Base-by-base conservation (phyloP, 225 moss, liverwort and hornwort species). In the Anthoceros angustus region DNA sequence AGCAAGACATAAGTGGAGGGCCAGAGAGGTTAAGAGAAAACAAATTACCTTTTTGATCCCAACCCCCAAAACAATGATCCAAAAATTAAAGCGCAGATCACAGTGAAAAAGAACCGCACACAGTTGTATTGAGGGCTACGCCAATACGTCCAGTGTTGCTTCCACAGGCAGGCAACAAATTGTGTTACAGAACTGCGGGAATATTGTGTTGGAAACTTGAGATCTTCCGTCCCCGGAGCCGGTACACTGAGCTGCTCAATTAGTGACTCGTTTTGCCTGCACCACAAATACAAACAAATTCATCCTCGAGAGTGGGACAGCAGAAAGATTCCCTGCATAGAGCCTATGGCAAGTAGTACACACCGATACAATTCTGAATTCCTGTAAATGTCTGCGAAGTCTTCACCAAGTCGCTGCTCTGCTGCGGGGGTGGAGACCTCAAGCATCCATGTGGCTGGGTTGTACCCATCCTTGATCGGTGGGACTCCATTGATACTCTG, bases 371-470 rank as follows among this genome's bases (percentile, higher is more conserved):
- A 4, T 18, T 18, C n/a, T 9, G 55, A 55, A 18, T 15, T 55
- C 55, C 55, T 55, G 55, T 55, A 55, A 7, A 55, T 23, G 7
- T 55, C 55, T 15, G 55, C 55, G 14, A 55, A 55, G 55, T 55
- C 55, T 15, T 6, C 2, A 20, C 55, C 55, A 0, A 55, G 55
- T 7, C 55, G 55, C 55, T 55, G 10, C n/a, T 55, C 55, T 6
- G 55, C 55, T 55, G n/a, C 55, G 5, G 12, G 8, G 55, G 55
- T 55, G 55, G 55, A 18, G 16, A 55, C 55, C 55, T 90, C 93
- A 46, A 93, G 74, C 87, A 93, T 90, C 90, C 90, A 93, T 63
- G 93, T 90, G 40, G 93, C 93, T 72, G 93, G 87, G 69, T 93
- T 93, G 40, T 87, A 87, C 40, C 86, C 86, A 72, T 84, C 86